A percentile compares a stretch with the other conserved stretches of the same genome.
Conservation (phyloP, 2,329 filamentous ascomycete species). For the Zopfia rhizophila region DNA sequence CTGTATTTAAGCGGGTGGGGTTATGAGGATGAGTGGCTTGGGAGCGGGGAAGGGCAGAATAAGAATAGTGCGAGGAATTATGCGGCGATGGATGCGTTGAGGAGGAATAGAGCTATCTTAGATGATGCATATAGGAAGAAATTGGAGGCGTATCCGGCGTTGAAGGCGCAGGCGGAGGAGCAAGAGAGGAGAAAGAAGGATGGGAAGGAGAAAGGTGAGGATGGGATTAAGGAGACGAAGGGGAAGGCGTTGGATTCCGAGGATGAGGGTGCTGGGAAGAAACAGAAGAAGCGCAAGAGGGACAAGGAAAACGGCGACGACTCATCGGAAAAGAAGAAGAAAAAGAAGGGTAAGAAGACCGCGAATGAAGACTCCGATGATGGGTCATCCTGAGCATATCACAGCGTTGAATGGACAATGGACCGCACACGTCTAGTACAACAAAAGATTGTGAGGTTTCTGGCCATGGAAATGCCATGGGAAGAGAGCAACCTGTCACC, state of each 20-base stretch:
- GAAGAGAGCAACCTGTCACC: too few relatives aligned
- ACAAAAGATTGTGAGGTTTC: too few relatives aligned
- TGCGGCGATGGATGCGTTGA: slow-evolving; percentile 72
- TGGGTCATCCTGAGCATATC: too few relatives aligned
- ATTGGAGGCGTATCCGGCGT: slow-evolving; percentile 15
- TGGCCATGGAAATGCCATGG: too few relatives aligned
- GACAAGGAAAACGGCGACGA: too few relatives aligned
- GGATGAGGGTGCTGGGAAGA: slow-evolving; percentile 34
- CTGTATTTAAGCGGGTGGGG: slow-evolving; percentile 76
- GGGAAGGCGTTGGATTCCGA: slow-evolving; percentile 5
- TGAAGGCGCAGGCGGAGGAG: slow-evolving; percentile 35
- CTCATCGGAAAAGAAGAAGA: not conserved
- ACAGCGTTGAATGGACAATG: too few relatives aligned
- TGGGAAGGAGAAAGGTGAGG: slow-evolving; percentile 25
- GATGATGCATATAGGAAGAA: slow-evolving; percentile 5
- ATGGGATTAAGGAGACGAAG: slow-evolving; percentile 17
- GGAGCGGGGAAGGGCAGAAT: slow-evolving; percentile 69
- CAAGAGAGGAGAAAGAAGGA: slow-evolving; percentile 25
- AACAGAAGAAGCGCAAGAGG: slow-evolving; percentile 22
- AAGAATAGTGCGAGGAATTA: slow-evolving; percentile 76
- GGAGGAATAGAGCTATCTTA: slow-evolving; percentile 49
- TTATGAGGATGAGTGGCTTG: slow-evolving; percentile 70
- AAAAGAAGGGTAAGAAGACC: slow-evolving; percentile 1
- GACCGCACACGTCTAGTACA: too few relatives aligned
- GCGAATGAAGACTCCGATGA: not conserved